Evolutionary conservation across 352 stramenopile species (phyloP).

Genomic region (Pythium coloratum): DNA sequence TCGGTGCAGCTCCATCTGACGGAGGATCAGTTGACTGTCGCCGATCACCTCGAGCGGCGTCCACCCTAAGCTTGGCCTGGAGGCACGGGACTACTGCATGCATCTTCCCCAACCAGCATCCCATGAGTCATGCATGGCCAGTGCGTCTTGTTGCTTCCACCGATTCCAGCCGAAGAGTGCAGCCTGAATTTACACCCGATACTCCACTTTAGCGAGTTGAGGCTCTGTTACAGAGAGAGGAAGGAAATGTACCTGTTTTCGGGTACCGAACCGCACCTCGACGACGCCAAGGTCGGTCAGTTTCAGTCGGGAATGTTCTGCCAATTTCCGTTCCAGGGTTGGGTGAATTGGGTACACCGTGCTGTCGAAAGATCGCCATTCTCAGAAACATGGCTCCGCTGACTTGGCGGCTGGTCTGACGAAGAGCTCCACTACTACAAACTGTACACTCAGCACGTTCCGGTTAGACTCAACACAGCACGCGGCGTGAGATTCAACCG

Average conservation of each 20-base stretch:
- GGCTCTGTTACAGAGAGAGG: background rate
- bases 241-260: background rate
- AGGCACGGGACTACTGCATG: too few relatives aligned
- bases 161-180: too few relatives aligned
- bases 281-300: background rate
- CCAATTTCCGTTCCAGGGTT: conserved; percentile 12
- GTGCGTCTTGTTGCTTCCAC: too few relatives aligned
- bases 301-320: background rate
- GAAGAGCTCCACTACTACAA: background rate
- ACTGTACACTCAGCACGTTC: too few relatives aligned
- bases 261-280: background rate
- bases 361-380: conserved; percentile 1
- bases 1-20: background rate
- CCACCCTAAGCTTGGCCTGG: background rate
- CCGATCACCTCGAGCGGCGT: background rate
- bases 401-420: background rate
- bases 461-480: too few relatives aligned
- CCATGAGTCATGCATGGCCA: too few relatives aligned
- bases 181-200: too few relatives aligned
- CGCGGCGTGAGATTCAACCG: too few relatives aligned
- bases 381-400: conserved; percentile 12
- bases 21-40: background rate
- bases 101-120: too few relatives aligned
- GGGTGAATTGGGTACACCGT: conserved; percentile 3
- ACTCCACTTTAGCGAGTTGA: background rate